Conservation (phyloP, 2,329 filamentous ascomycete genomes). For the Cladophialophora chaetospira region DNA sequence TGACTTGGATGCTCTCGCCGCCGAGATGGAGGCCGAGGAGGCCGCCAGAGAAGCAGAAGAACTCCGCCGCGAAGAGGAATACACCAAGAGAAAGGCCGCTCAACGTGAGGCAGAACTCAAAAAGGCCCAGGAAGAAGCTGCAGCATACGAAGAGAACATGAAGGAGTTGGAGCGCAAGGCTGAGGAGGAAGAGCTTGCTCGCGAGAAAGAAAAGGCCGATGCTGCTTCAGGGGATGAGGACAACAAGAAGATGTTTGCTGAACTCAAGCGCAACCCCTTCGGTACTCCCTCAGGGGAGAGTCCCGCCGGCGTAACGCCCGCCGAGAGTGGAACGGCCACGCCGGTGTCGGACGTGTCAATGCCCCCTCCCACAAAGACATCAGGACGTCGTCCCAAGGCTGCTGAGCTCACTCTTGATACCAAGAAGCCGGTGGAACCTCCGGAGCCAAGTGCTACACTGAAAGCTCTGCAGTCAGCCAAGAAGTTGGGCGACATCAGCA, state of each 20-base stretch:
- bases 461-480: slow-evolving; percentile 90
- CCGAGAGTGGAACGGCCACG: slow-evolving; percentile 49
- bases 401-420: slow-evolving; percentile 85
- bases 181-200: slow-evolving; percentile 49
- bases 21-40: slow-evolving; percentile 47
- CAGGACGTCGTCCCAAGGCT: slow-evolving; percentile 73
- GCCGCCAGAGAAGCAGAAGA: slow-evolving; percentile 52
- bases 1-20: slow-evolving; percentile 43
- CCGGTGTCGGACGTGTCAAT: slow-evolving; percentile 49
- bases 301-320: slow-evolving; percentile 41
- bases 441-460: slow-evolving; percentile 90
- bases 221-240: slow-evolving; percentile 38
- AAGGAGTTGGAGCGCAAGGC: slow-evolving; percentile 52
- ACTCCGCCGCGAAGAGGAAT: slow-evolving; percentile 47
- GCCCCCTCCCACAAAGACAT: slow-evolving; percentile 56
- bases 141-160: slow-evolving; percentile 50
- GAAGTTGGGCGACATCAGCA: slow-evolving; percentile 77
- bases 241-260: slow-evolving; percentile 45
- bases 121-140: slow-evolving; percentile 50
- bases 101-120: slow-evolving; percentile 60
- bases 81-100: slow-evolving; percentile 74
- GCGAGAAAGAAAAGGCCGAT: slow-evolving; percentile 44
- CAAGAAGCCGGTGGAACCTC: slow-evolving; percentile 82
- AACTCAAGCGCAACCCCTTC: slow-evolving; percentile 46
- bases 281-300: slow-evolving; percentile 34